These are phyloP conservation scores for bread wheat (Triticum aestivum) DNA, from an alignment of 176 grass and related monocot genomes.

Conservation along the genomic window DNA sequence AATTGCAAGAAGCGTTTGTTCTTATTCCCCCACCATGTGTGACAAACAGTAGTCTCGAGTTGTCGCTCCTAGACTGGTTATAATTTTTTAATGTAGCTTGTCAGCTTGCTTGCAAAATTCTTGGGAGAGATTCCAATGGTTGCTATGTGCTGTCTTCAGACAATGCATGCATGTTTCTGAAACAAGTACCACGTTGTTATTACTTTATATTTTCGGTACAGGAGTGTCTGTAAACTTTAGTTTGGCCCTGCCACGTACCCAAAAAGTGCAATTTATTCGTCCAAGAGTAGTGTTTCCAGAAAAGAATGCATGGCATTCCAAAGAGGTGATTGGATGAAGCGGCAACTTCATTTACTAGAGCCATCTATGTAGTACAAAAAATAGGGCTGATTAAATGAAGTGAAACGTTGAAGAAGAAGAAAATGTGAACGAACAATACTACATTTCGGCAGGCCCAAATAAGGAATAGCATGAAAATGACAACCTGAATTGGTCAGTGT, in stretches of 20 bases:
- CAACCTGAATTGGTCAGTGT: constrained; percentile 8
- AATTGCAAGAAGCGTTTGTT: constrained; percentile 40
- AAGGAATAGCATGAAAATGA: constrained; percentile 8
- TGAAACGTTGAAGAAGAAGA: not conserved
- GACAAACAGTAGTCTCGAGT: constrained; percentile 37
- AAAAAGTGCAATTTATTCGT: constrained; percentile 5
- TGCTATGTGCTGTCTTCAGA: not conserved
- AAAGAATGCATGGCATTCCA: not conserved
- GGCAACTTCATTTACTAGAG: not conserved
- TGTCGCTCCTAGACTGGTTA: constrained; percentile 15
- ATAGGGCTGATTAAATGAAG: not conserved
- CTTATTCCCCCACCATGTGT: constrained; percentile 35
- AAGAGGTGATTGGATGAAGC: not conserved
- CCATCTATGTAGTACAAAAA: not conserved
- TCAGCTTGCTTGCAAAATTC: constrained; percentile 21
- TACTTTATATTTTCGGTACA: not conserved
- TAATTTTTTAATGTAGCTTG: constrained; percentile 25
- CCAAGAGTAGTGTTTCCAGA: not conserved
- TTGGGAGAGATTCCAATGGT: constrained; percentile 25
- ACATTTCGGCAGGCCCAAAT: not conserved
- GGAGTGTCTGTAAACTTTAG: not conserved
- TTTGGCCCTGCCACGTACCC: not conserved
- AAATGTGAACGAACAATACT: not conserved
- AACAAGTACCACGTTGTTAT: constrained; percentile 17
- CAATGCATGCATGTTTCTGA: not conserved